These are phyloP conservation scores for Stemphylium beticola DNA, from an alignment of 2,329 filamentous ascomycete species.

Conservation along the genomic window DNA sequence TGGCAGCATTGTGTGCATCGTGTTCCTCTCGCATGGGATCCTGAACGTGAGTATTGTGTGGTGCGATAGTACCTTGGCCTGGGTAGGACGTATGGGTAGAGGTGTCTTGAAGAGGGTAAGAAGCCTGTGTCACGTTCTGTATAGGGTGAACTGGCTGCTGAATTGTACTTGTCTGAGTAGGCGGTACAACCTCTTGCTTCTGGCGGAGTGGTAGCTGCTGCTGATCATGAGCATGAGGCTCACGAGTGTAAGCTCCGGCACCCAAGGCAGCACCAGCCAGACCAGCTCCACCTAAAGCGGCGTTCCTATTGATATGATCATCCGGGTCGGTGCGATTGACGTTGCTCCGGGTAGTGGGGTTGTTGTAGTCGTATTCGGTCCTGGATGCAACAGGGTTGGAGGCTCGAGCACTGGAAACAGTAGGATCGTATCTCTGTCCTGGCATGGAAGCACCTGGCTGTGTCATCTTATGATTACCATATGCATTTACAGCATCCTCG, in stretches of 20 bases:
- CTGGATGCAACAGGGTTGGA: constrained; percentile 23
- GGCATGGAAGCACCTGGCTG: constrained; percentile 37
- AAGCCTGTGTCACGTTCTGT: constrained; percentile 3
- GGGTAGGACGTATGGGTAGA: constrained; percentile 8
- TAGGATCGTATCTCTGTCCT: constrained; percentile 41
- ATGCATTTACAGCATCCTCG: constrained; percentile 39
- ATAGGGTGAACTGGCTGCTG: constrained; percentile 4
- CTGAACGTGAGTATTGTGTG: constrained; percentile 27
- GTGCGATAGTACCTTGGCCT: constrained; percentile 14
- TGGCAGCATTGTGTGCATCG: constrained; percentile 34
- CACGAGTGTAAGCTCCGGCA: constrained; percentile 18
- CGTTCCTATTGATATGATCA: constrained; percentile 27
- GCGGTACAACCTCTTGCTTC: constrained; percentile 13
- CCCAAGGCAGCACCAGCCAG: constrained; percentile 23
- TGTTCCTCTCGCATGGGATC: constrained; percentile 27
- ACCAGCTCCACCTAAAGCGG: constrained; percentile 29
- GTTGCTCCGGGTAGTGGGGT: constrained; percentile 12
- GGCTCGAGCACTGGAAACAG: constrained; percentile 28
- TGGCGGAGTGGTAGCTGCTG: constrained; percentile 17
- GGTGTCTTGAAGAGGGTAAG: constrained; percentile 14
- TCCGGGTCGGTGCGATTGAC: constrained; percentile 23
- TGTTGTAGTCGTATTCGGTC: constrained; percentile 27
- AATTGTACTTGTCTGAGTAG: constrained; percentile 1
- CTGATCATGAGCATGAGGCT: constrained; percentile 14
- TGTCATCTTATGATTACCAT: constrained; percentile 39